Percentiles rank a stretch among this genome's conserved stretches.
Conservation (phyloP, 78 protist genomes). For the Dictyostelium purpureum region DNA sequence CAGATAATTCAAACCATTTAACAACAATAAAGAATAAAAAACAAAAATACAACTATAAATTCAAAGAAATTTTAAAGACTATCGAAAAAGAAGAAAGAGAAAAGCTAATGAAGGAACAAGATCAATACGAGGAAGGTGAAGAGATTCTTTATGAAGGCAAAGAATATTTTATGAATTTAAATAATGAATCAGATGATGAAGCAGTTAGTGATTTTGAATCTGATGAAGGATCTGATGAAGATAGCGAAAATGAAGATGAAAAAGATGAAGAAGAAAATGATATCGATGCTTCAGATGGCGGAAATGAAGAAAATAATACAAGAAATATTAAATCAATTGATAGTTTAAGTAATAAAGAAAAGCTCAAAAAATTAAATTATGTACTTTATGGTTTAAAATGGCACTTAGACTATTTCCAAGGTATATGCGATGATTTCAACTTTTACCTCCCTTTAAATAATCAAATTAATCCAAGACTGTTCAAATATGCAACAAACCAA, state of each 20-base stretch:
- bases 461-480: not conserved
- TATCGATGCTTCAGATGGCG: not conserved
- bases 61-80: too few relatives aligned
- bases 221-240: not conserved
- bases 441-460: not conserved
- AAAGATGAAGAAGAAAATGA: not conserved
- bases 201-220: not conserved
- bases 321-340: not conserved
- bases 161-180: not conserved
- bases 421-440: constrained; percentile 13
- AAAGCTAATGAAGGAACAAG: not conserved
- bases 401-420: not conserved
- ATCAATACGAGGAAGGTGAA: not conserved
- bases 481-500: not conserved
- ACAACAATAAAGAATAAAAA: too few relatives aligned
- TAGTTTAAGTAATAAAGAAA: not conserved
- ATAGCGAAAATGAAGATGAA: not conserved
- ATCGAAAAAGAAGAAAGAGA: not conserved
- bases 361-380: not conserved
- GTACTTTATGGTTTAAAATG: constrained; percentile 6
- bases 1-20: too few relatives aligned
- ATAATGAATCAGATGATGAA: not conserved
- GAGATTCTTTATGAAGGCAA: not conserved
- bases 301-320: not conserved
- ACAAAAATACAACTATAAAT: too few relatives aligned